Evolutionary conservation across 1,139 yeast species (phyloP).

Genomic region (Scheffersomyces illinoinensis): DNA sequence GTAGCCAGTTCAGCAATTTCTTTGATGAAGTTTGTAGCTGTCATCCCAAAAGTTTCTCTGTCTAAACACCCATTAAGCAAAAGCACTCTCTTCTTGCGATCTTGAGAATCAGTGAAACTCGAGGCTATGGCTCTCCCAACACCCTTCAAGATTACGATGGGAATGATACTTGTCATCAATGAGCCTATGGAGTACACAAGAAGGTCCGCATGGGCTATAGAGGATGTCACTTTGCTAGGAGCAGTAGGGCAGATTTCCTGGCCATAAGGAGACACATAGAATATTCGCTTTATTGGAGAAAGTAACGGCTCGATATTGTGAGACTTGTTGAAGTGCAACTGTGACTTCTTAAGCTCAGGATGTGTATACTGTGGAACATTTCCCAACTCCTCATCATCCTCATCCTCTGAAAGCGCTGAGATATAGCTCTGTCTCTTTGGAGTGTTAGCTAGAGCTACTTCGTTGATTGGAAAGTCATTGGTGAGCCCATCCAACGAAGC

Average conservation of each 20-base stretch:
- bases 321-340: constrained; percentile 66
- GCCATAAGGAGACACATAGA: constrained; percentile 85
- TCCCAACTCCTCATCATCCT: constrained; percentile 48
- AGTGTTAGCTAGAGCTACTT: constrained; percentile 22
- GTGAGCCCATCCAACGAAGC: constrained; percentile 11
- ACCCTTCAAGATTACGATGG: constrained; percentile 73
- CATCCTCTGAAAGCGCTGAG: constrained; percentile 20
- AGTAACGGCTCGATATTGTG: constrained; percentile 57
- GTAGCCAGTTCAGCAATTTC: constrained; percentile 53
- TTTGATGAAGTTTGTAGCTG: constrained; percentile 57
- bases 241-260: constrained; percentile 84
- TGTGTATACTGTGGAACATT: constrained; percentile 76
- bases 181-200: constrained; percentile 85
- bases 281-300: constrained; percentile 74
- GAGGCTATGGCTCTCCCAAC: constrained; percentile 60
- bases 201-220: constrained; percentile 52
- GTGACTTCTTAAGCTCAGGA: constrained; percentile 75
- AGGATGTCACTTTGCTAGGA: constrained; percentile 59
- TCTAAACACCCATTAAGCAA: constrained; percentile 73
- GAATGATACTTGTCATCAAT: constrained; percentile 81
- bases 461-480: constrained; percentile 17
- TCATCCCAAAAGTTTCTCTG: constrained; percentile 72
- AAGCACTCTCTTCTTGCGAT: constrained; percentile 48
- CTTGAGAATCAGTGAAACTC: constrained; percentile 22
- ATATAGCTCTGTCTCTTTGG: constrained; percentile 28